Base-by-base conservation (phyloP, 331 rosid genomes). In the Rhamnella rubrinervis region DNA sequence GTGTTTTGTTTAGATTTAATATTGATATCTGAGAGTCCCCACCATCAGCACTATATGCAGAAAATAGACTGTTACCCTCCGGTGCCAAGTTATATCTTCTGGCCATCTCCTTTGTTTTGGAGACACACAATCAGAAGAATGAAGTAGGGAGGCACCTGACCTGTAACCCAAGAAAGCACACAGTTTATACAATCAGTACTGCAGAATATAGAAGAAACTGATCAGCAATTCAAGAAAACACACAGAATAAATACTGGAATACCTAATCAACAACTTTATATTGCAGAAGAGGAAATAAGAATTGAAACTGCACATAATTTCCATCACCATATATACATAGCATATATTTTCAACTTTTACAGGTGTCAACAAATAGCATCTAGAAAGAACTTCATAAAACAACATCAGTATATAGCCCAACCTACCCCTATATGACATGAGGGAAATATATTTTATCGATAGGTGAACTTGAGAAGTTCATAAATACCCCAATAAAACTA, bases 1-100 rank as follows among this genome's bases (percentile, higher is more conserved):
- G 71, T 73, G 84, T 74, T 75, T 67, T 86, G 73, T 91, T 87
- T 63, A 89, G 75, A 78, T 91, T 78, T 56, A 86, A 67, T 61
- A 91, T 68, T 8, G 98, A 95, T 73, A 91, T 66, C 81, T 95
- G 98, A 55, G 98, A 85, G 63, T 91, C 98, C 17, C 97, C 93
- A 67, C 83, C 66, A 77, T 95, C 98, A 69, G 98, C 98, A 71
- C 84, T 89, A 77, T 95, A 95, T 19, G 84, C 92, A 25, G 92
- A 82, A 82, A 95, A 91, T 65, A 95, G 61, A 72, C 82, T 73
- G 72, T 77, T 75, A 67, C 97, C 96, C 40, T 84, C 86, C 4
- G 98, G 61, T 95, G 98, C 98, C 98, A 95, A 37, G 87, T 79
- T 67, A 95, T 65, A 83, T 89, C 98, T 84, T 95, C 98, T 0